These are phyloP conservation scores for Penicillium carneum DNA, from an alignment of 2,329 filamentous ascomycete genomes.

Conservation along the genomic window DNA sequence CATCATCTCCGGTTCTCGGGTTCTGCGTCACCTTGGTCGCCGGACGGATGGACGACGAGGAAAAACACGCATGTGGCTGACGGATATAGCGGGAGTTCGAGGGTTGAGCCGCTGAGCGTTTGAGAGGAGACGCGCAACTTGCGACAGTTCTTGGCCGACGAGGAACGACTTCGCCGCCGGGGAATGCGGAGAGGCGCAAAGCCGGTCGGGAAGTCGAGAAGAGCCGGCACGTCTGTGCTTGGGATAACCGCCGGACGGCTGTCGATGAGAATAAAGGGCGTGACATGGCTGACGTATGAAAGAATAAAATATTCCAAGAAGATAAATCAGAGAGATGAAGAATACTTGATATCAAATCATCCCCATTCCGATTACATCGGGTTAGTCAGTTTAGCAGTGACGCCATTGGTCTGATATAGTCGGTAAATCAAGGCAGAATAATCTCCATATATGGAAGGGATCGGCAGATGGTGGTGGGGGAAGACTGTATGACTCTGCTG, in stretches of 20 bases:
- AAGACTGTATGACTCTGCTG: constrained; percentile 4
- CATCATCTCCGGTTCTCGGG: constrained; percentile 79
- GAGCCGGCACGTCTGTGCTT: constrained; percentile 27
- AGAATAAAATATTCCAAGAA: constrained; percentile 1
- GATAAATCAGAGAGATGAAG: constrained; percentile 7
- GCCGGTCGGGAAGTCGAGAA: constrained; percentile 36
- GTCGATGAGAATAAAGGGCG: constrained; percentile 37
- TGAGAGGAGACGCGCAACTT: constrained; percentile 5
- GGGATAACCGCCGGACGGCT: constrained; percentile 37
- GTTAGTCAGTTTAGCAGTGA: constrained; percentile 43
- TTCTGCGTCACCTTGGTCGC: constrained; percentile 64
- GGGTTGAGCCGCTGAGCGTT: constrained; percentile 1
- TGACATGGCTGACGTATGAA: constrained; percentile 39
- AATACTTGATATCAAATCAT: constrained; percentile 37
- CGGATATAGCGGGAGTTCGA: constrained; percentile 15
- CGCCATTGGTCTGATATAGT: constrained; percentile 39
- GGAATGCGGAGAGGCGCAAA: constrained; percentile 42
- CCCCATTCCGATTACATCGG: constrained; percentile 32
- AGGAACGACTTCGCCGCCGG: constrained; percentile 34
- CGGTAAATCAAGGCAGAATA: constrained; percentile 42
- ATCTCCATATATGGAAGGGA: constrained; percentile 18
- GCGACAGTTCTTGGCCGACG: constrained; percentile 26
- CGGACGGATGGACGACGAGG: constrained; percentile 41
- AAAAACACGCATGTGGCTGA: constrained; percentile 44
- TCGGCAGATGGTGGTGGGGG: constrained; percentile 30